A percentile compares a stretch with the other conserved stretches of the same genome.
phyloP scores from a whole-genome alignment of 495 filamentous ascomycete genomes.

The Tuber borchii region DNA sequence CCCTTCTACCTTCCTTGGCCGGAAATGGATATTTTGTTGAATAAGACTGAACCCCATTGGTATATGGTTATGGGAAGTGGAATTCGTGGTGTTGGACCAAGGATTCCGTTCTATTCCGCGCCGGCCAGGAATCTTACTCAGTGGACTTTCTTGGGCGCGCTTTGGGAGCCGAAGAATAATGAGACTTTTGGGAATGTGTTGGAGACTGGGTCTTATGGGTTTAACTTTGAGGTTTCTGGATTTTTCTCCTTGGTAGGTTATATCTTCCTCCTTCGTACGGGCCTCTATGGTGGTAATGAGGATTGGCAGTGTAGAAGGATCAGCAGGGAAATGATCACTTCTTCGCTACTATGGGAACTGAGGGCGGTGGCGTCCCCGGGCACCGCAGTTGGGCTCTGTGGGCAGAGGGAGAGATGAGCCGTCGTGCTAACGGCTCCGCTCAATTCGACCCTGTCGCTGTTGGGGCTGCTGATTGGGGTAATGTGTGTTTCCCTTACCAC shows the following conservation, averaged over 20 bases:
- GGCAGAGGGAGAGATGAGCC: slow-evolving; percentile 44
- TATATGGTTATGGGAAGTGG: slow-evolving; percentile 53
- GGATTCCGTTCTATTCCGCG: slow-evolving; percentile 52
- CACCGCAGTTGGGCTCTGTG: slow-evolving; percentile 46
- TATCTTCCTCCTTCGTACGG: slow-evolving; percentile 30
- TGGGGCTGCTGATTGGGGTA: slow-evolving; percentile 46
- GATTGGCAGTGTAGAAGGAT: slow-evolving; percentile 5
- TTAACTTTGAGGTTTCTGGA: slow-evolving; percentile 56
- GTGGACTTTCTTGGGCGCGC: slow-evolving; percentile 51
- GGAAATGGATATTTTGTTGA: slow-evolving; percentile 44
- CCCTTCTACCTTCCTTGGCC: slow-evolving; percentile 50
- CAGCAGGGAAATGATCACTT: slow-evolving; percentile 43
- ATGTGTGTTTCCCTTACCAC: neutral
- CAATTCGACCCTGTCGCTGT: slow-evolving; percentile 43
- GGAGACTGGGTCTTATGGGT: slow-evolving; percentile 28
- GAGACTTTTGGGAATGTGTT: slow-evolving; percentile 45
- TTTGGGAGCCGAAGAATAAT: slow-evolving; percentile 45
- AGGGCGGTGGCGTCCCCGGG: slow-evolving; percentile 46
- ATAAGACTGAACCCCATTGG: slow-evolving; percentile 42
- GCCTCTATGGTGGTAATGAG: neutral
- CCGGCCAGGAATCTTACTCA: slow-evolving; percentile 46
- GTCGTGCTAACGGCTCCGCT: slow-evolving; percentile 43
- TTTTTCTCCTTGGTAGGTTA: slow-evolving; percentile 45
- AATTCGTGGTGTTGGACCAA: slow-evolving; percentile 47
- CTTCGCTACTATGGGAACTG: slow-evolving; percentile 50